Base-by-base conservation (phyloP, 768 basidiomycete genomes). In the Suillus occidentalis region DNA sequence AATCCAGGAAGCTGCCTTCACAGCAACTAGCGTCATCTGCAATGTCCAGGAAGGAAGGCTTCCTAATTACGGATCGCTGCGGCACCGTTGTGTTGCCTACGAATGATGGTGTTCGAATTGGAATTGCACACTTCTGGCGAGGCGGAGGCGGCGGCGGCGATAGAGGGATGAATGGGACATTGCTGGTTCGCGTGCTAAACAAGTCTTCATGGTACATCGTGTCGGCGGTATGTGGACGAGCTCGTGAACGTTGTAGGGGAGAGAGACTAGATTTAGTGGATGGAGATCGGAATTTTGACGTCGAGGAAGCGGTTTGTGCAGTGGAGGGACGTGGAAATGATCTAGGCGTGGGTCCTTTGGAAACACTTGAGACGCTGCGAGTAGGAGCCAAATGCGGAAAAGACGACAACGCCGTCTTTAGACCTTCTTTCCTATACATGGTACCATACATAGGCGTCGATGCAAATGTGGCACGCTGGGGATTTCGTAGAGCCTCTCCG, bases 21-120 rank as follows among this genome's bases (percentile, higher is more conserved):
- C 69, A 65, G 36, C 73, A 71, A 25, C 37, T 59, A 36, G 75
- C 73, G 64, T 81, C 79, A 28, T 78, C 87, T 14, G 53, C 60
- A 64, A 91, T 89, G 42, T 90, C 88, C 57, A 91, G 77, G 73
- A 91, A 91, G 1, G 89, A 90, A 22, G 90, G 86, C 71, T 90
- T 89, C 70, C 81, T 81, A 78, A 88, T 83, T 65, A 90, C 78
- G 8, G 85, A 85, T 57, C 79, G 82, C 55, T 83, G 82, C 64
- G 80, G 81, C 52, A 80, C 70, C n/a, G 70, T 67, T 62, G 76
- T 80, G 58, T 84, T 84, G 25, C 76, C 67, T 20, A 14, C 34
- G 18, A 60, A 5, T 20, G 65, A 63, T 6, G 55, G 37, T 13
- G 28, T 47, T 39, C n/a, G 53, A 37, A 14, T 56, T 42, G 53